Evolutionary conservation across 1,139 yeast species (phyloP).

Genomic region (Hansenula anomala): DNA sequence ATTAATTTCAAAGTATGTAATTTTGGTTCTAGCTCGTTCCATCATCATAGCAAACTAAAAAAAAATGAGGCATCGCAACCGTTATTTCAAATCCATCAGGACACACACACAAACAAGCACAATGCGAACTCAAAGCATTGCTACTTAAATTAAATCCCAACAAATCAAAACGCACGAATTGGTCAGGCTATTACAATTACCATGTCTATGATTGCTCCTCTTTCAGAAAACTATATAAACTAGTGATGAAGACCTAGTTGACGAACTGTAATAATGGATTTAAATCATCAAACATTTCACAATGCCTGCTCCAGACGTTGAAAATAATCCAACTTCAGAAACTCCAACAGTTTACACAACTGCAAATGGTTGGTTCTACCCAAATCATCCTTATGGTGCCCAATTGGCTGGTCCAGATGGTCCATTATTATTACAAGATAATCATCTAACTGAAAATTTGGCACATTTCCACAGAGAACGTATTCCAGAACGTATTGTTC

Average conservation of each 20-base stretch:
- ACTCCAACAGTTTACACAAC: conserved; percentile 50
- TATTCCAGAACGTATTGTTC: conserved; percentile 87
- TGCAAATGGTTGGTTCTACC: conserved; percentile 60
- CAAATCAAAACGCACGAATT: not conserved
- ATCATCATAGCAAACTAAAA: not conserved
- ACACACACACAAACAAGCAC: too few species aligned
- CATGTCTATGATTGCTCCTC: not conserved
- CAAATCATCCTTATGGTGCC: conserved; percentile 55
- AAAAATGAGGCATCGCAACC: not conserved
- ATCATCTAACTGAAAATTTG: conserved; percentile 68
- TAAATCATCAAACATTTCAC: too few species aligned
- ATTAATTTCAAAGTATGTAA: too few species aligned
- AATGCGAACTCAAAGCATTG: too few species aligned
- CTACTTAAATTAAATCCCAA: not conserved
- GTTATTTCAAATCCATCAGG: not conserved
- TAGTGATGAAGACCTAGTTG: too few species aligned
- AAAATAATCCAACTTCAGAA: conserved; percentile 11
- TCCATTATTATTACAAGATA: conserved; percentile 74
- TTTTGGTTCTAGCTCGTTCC: too few species aligned
- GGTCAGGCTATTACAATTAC: not conserved
- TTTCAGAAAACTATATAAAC: not conserved
- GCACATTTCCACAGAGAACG: conserved; percentile 87
- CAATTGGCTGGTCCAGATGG: conserved; percentile 69
- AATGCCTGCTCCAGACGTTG: conserved; percentile 33
- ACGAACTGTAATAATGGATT: too few species aligned